Base-by-base conservation (phyloP, 208 protist genomes). In the Wallacemonas sp. region DNA sequence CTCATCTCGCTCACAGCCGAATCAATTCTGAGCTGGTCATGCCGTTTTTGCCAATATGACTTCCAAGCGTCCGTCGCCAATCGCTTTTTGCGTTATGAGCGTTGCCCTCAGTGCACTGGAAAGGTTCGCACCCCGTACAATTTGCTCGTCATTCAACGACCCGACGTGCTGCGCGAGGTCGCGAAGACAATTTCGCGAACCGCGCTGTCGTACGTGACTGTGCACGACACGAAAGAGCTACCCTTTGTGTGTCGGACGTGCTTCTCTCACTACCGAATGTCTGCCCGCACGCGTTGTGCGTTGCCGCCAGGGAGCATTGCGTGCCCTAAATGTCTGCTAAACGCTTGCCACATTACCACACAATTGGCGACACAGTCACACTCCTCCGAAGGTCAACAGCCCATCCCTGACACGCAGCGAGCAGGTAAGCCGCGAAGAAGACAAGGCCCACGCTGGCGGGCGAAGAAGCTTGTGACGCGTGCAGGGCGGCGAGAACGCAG, bases 241-340 rank as follows among this genome's bases (percentile, higher is more conserved):
- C 60, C 83, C 14, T 90, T 94, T 77, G 85, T 94, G 27, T 94
- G 88, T 58, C 77, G 82, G 15, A 81, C 42, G 46, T 94, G 88
- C 44, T 70, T 86, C 22, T 77, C 79, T 0, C 72, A 68, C 3
- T 94, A 90, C 68, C 77, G 78, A 38, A 90, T 91, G 82, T 76
- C 84, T 11, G 68, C 86, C 15, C 70, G 77, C 12, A 45, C 80
- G 14, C 88, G 88, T 44, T 94, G 88, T 46, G 49, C 77, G 11
- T 51, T 91, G 4, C 79, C 75, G 21, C 53, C 21, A 24, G 75
- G 75, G 8, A 60, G 49, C 8, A 71, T 70, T 1, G 88, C 88
- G n/a, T 94, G 88, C 44, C 76, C 82, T 8, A 94, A 94, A 62
- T 94, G 88, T 55, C 72, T 86, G 33, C 66, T 80, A 15, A 78